Conservation (phyloP, 2,329 filamentous ascomycete genomes). For the Ascochyta koolunga region DNA sequence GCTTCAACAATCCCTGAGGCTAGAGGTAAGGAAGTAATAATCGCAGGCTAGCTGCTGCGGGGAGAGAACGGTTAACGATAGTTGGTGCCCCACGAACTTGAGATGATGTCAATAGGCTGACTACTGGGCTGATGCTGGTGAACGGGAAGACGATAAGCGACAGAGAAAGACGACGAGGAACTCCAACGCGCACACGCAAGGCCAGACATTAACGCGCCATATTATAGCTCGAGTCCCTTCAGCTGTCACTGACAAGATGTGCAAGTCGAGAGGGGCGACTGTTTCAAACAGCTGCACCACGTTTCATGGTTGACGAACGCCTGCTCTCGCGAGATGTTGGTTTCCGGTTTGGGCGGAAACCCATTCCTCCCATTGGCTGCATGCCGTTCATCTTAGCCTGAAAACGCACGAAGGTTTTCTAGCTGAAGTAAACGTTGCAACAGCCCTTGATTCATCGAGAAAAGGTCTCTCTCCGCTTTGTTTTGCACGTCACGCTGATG, state of each 20-base stretch:
- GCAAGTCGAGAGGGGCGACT: constrained; percentile 17
- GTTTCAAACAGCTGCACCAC: constrained; percentile 26
- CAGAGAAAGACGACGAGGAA: background rate
- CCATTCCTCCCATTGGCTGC: constrained; percentile 18
- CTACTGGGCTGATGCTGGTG: background rate
- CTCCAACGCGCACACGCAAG: constrained; percentile 14
- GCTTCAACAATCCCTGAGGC: constrained; percentile 10
- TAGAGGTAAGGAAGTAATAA: constrained; percentile 14
- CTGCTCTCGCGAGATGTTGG: constrained; percentile 9
- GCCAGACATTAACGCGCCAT: constrained; percentile 15
- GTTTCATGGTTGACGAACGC: constrained; percentile 24
- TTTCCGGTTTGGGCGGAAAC: constrained; percentile 9
- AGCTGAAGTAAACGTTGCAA: constrained; percentile 8
- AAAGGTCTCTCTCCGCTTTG: constrained; percentile 7
- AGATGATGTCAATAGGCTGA: constrained; percentile 18
- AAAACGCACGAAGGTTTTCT: constrained; percentile 17
- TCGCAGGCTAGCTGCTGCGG: constrained; percentile 8
- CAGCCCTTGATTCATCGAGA: constrained; percentile 1
- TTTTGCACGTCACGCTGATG: constrained; percentile 11
- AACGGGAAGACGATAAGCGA: constrained; percentile 4
- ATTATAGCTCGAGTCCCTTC: constrained; percentile 19
- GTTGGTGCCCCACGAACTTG: constrained; percentile 7
- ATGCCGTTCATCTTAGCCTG: constrained; percentile 9
- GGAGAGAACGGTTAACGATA: constrained; percentile 4
- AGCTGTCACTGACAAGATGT: constrained; percentile 10